Percentiles rank a stretch among this genome's conserved stretches.
phyloP scores from a whole-genome alignment of 1,139 yeast genomes.

The Lodderomyces metapsilosis region DNA sequence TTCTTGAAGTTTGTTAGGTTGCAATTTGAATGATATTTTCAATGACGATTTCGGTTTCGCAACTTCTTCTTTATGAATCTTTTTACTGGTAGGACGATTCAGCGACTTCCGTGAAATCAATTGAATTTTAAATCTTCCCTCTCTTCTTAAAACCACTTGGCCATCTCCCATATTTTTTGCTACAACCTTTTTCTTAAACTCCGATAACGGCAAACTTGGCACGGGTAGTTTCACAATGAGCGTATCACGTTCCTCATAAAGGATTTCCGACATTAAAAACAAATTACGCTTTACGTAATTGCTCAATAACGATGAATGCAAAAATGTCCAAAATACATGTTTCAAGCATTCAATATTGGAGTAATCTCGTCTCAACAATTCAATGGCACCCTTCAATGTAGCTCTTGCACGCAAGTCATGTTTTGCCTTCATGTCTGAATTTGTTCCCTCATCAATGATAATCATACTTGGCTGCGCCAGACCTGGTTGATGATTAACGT shows the following conservation, averaged over 20 bases:
- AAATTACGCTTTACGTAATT: slow-evolving; percentile 61
- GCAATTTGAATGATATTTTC: slow-evolving; percentile 16
- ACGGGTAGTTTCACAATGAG: slow-evolving; percentile 59
- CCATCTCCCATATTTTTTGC: slow-evolving; percentile 54
- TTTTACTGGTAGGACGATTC: slow-evolving; percentile 9
- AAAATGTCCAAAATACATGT: slow-evolving; percentile 63
- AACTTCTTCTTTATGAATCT: slow-evolving; percentile 4
- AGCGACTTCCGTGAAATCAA: slow-evolving; percentile 24
- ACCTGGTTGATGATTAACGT: slow-evolving; percentile 16
- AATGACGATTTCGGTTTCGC: slow-evolving; percentile 12
- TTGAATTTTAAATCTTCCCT: slow-evolving; percentile 47
- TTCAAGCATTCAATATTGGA: slow-evolving; percentile 63
- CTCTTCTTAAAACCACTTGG: slow-evolving; percentile 40
- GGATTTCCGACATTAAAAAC: slow-evolving; percentile 62
- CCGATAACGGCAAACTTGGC: slow-evolving; percentile 55
- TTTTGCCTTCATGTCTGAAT: slow-evolving; percentile 44
- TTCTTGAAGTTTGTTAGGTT: background rate
- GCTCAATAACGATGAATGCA: slow-evolving; percentile 60
- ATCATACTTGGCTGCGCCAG: slow-evolving; percentile 30
- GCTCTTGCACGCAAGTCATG: slow-evolving; percentile 43
- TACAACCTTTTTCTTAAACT: slow-evolving; percentile 56
- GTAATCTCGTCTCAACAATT: slow-evolving; percentile 63
- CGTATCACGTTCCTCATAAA: slow-evolving; percentile 64
- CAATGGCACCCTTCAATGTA: slow-evolving; percentile 62
- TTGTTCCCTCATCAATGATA: slow-evolving; percentile 50